Evolutionary conservation across 2,329 filamentous ascomycete genomes (phyloP), one percentile per base, ranked within the genome.

Genomic region (Penicillium sp.): DNA sequence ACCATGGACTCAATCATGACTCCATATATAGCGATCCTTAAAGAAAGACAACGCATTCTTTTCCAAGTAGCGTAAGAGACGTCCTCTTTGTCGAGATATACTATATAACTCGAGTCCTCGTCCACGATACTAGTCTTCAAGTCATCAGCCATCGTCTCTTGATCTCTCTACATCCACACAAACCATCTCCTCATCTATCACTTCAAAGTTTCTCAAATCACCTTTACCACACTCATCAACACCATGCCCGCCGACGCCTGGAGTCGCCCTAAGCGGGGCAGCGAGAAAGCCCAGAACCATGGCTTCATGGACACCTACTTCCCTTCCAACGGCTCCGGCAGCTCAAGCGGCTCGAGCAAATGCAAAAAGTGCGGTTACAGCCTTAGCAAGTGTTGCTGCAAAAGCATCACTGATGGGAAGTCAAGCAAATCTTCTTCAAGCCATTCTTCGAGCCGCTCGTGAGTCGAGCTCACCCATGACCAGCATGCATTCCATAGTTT

Each of bases 241-340:
- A 50, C 2, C n/a, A 50, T 50, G 47, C 47, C 47, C 6, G 18
- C 14, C n/a, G 27, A 50, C 35, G 47, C 31, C n/a, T 50, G 47
- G 47, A 50, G 18, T 14, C 47, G 47, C 47, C 47, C 47, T 19
- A 50, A 50, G 47, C 47, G 47, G 4, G 47, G 31, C 47, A 35
- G 31, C 47, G 31, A 35, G 14, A 31, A 31, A 31, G 47, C 47
- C n/a, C 37, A 50, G 19, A 50, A 50, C 11, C 47, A 50, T 7
- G 19, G 47, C 47, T 50, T 50, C 47, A 36, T 50, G n/a, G 47
- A 37, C 7, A 50, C 47, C 6, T 50, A 50, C 14, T 50, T 50
- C 33, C 47, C 47, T 18, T 36, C n/a, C 3, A 37, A 50, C 18
- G 47, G 14, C 22, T 46, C 43, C 43, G 22, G 22, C 2, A 3